phyloP scores from a whole-genome alignment of 1,284 basidiomycete species.

The Microbotryomycetes sp. region DNA sequence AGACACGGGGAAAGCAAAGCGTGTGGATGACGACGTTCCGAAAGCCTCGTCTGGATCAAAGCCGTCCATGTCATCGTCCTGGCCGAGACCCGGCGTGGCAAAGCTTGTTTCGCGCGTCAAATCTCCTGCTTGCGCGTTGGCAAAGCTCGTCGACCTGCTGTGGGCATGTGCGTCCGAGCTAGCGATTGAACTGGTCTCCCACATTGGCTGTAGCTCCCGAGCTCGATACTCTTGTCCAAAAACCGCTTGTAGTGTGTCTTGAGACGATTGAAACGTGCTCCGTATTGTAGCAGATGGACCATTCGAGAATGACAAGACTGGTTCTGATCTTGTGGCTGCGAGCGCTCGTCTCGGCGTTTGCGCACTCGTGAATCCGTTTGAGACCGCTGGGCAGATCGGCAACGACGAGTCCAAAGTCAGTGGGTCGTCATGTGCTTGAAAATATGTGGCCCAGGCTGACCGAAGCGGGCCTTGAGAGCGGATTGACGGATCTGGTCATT shows the following conservation, averaged over 20 bases:
- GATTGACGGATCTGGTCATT: neutral
- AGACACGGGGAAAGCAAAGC: neutral
- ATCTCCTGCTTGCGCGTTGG: neutral
- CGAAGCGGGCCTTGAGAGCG: neutral
- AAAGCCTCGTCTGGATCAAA: constrained; percentile 29
- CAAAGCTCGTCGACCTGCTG: constrained; percentile 1
- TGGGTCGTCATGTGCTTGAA: no score
- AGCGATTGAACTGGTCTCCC: constrained; percentile 4
- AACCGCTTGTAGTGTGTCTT: constrained; percentile 8
- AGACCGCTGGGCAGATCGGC: no score
- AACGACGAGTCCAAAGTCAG: no score
- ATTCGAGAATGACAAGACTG: constrained; percentile 14
- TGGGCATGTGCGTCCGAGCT: neutral
- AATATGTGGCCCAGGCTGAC: neutral
- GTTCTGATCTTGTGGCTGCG: constrained; percentile 10
- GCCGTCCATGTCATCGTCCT: constrained; percentile 14
- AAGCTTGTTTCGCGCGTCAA: neutral
- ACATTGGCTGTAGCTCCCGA: constrained; percentile 16
- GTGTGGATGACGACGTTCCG: neutral
- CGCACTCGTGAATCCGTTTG: neutral
- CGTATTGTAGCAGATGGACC: neutral
- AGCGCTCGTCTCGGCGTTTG: constrained; percentile 9
- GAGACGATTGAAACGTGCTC: constrained; percentile 2
- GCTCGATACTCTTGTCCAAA: constrained; percentile 4
- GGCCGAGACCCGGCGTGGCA: no score